These are phyloP conservation scores for Trichoderma brevicompactum DNA, from an alignment of 2,329 filamentous ascomycete species.

Conservation along the genomic window DNA sequence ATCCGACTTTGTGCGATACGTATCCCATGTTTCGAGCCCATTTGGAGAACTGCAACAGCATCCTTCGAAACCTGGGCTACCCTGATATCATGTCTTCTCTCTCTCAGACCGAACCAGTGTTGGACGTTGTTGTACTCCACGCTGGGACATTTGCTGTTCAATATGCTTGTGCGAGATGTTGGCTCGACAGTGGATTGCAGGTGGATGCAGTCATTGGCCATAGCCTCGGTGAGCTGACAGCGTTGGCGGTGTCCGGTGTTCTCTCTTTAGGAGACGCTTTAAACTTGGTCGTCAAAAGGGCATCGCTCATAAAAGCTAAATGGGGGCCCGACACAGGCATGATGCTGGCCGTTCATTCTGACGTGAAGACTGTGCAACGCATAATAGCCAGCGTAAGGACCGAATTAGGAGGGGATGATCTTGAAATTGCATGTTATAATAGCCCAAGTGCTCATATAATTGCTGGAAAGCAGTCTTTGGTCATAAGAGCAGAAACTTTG, in stretches of 20 bases:
- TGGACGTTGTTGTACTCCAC: constrained; percentile 20
- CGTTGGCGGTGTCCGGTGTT: constrained; percentile 18
- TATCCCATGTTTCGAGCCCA: constrained; percentile 36
- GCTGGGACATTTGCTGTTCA: constrained; percentile 32
- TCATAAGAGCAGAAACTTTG: constrained; percentile 27
- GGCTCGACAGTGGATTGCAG: constrained; percentile 33
- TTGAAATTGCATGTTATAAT: constrained; percentile 43
- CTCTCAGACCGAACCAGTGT: constrained; percentile 35
- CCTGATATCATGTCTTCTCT: constrained; percentile 41
- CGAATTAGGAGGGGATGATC: not conserved
- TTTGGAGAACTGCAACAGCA: constrained; percentile 42
- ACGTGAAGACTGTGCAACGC: not conserved
- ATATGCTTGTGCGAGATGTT: constrained; percentile 33
- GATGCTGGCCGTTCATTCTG: constrained; percentile 40
- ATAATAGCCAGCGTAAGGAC: not conserved
- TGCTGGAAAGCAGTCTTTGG: constrained; percentile 36
- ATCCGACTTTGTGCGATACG: constrained; percentile 16
- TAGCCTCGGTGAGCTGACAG: constrained; percentile 22
- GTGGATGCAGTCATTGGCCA: constrained; percentile 20
- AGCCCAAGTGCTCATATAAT: constrained; percentile 39
- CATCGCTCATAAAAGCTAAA: constrained; percentile 38
- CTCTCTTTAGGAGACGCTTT: constrained; percentile 32
- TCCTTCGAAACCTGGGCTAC: constrained; percentile 36
- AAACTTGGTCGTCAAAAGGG: constrained; percentile 39
- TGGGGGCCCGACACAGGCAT: constrained; percentile 44